These are phyloP conservation scores for Geum urbanum DNA, from an alignment of 306 rosid species.

Conservation along the genomic window DNA sequence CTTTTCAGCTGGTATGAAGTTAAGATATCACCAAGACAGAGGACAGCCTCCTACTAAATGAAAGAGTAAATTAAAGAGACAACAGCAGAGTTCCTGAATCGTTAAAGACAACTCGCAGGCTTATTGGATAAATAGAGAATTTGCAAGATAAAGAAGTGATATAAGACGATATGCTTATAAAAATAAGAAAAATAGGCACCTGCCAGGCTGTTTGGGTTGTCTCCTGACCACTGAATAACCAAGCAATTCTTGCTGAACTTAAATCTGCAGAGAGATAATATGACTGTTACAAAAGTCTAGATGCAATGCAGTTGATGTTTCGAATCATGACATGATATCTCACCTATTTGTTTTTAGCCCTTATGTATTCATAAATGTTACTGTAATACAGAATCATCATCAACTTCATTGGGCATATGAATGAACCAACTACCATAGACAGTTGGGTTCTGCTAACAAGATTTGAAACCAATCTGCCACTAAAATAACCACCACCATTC, in stretches of 20 bases:
- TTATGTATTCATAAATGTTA: too few relatives aligned
- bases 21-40: background rate
- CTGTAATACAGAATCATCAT: background rate
- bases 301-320: background rate
- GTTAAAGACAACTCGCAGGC: background rate
- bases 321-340: background rate
- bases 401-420: background rate
- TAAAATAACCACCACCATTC: background rate
- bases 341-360: background rate
- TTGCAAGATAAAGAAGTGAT: background rate
- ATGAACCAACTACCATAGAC: background rate
- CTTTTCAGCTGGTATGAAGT: conserved; percentile 5
- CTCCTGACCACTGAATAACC: conserved; percentile 94
- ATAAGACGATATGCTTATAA: background rate
- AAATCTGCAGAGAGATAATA: conserved; percentile 41
- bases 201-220: conserved; percentile 96
- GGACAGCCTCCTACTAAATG: background rate
- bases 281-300: background rate
- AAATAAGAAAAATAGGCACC: conserved; percentile 45
- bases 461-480: background rate
- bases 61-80: background rate
- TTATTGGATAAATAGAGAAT: background rate
- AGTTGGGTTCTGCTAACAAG: background rate
- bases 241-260: conserved; percentile 66
- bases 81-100: background rate